Conservation (phyloP, 1,284 basidiomycete species). For the Tilletiopsis washingtonensis region DNA sequence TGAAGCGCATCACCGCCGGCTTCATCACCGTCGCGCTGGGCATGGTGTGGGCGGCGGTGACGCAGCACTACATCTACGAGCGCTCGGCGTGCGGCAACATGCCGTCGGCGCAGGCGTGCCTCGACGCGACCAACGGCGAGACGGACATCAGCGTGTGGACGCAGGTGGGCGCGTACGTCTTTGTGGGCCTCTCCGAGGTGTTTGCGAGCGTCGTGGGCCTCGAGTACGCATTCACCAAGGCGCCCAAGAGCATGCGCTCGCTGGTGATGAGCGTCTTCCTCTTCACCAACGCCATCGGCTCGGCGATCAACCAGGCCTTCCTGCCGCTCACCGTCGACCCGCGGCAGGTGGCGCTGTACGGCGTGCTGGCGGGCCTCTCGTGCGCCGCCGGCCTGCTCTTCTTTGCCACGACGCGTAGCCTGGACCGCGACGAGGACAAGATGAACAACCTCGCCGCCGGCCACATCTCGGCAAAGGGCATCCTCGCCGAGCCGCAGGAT, state of each 20-base stretch:
- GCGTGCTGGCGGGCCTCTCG: constrained; percentile 53
- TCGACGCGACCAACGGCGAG: constrained; percentile 12
- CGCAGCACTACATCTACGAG: constrained; percentile 54
- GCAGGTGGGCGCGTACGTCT: constrained; percentile 50
- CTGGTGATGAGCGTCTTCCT: constrained; percentile 52
- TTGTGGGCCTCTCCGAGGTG: constrained; percentile 57
- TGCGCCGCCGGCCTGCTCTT: constrained; percentile 55
- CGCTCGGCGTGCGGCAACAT: constrained; percentile 54
- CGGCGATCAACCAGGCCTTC: constrained; percentile 55
- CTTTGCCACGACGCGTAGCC: constrained; percentile 56
- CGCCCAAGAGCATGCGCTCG: constrained; percentile 49
- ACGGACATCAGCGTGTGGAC: constrained; percentile 46
- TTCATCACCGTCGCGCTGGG: constrained; percentile 55
- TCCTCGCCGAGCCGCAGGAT: too few species aligned
- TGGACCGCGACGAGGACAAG: constrained; percentile 58
- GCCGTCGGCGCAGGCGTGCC: constrained; percentile 49
- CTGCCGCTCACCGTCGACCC: constrained; percentile 54
- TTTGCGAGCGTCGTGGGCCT: constrained; percentile 69
- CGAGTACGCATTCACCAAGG: constrained; percentile 78
- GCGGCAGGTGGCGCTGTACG: constrained; percentile 53
- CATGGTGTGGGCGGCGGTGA: constrained; percentile 60
- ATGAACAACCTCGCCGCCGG: constrained; percentile 15
- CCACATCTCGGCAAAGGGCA: too few species aligned
- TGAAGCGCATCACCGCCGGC: constrained; percentile 61
- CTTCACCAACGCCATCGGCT: constrained; percentile 60